These are phyloP conservation scores for Penicillium goetzii DNA, from an alignment of 495 filamentous ascomycete species.

Conservation along the genomic window DNA sequence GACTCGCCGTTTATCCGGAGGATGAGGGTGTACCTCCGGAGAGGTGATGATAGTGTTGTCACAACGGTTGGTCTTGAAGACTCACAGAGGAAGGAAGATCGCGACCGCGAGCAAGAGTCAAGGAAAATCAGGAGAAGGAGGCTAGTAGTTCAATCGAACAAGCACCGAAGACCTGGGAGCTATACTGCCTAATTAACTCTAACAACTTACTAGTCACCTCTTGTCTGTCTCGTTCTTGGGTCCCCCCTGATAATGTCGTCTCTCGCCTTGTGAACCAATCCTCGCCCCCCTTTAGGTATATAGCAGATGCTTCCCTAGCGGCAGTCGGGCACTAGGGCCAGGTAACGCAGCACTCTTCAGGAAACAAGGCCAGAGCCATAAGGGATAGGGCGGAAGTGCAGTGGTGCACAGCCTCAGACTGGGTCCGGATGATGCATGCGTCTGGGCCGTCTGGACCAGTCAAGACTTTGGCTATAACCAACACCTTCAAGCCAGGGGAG, in stretches of 20 bases:
- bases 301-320: slow-evolving; percentile 3
- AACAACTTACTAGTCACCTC: neutral
- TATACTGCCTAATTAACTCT: neutral
- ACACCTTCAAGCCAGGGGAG: neutral
- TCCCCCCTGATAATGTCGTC: neutral
- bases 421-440: slow-evolving; percentile 7
- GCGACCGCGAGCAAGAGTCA: neutral
- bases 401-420: slow-evolving; percentile 14
- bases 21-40: slow-evolving; percentile 11
- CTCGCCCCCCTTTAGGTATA: slow-evolving; percentile 6
- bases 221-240: neutral
- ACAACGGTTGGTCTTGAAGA: neutral
- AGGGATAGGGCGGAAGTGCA: slow-evolving; percentile 9
- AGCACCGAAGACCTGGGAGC: neutral
- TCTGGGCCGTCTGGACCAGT: neutral
- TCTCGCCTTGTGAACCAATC: neutral
- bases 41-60: neutral
- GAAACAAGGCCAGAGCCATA: neutral
- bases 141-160: neutral
- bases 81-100: neutral
- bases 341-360: neutral
- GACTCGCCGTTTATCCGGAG: slow-evolving; percentile 17
- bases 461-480: neutral
- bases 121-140: neutral
- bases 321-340: slow-evolving; percentile 16